Base-by-base conservation (phyloP, 1,284 basidiomycete species). In the Coniophora puteana region DNA sequence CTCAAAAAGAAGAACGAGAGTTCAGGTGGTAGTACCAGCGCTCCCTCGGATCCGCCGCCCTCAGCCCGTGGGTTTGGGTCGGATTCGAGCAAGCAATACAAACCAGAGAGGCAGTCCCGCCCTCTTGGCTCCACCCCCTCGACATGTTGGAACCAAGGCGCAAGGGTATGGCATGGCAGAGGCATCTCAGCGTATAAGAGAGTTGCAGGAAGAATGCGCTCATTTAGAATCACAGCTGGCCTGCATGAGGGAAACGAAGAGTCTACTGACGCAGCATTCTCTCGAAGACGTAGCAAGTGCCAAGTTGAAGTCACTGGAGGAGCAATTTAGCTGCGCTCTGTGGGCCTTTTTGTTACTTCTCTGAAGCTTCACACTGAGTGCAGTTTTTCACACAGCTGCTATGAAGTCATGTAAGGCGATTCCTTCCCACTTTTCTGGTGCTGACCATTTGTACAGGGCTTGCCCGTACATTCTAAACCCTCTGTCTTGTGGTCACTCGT, bases 401-500 rank as follows among this genome's bases (percentile, higher is more conserved):
- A 63, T 41, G 69, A 69, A 33, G 50, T 68, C 30, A 61, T 71
- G 67, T 71, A 48, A 42, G 68, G 51, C 18, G 21, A 33, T 38
- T 36, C 44, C 37, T 47, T 42, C 38, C 37, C 44, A 26, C 14
- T 27, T 30, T 16, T 12, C 34, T 35, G 16, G 23, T 26, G 33
- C 25, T 26, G 24, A 39, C 41, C 1, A 68, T 53, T 66, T 66
- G 44, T 59, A 63, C 31, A 74, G 80, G 58, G 75, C 81, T 2
- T 69, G 69, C 44, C 83, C 82, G 10, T 78, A 78, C 51, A 62
- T 64, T n/a, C 60, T 84, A 33, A 71, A 66, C 38, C 70, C 78
- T 7, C 66, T 65, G 16, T 58, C 62, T 32, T 84, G 81, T 46
- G 82, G 83, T 2, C 81, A 84, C 51, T 71, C 78, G 1, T 84